Base-by-base conservation (phyloP, 2,329 filamentous ascomycete species). In the Pseudocercospora musae region DNA sequence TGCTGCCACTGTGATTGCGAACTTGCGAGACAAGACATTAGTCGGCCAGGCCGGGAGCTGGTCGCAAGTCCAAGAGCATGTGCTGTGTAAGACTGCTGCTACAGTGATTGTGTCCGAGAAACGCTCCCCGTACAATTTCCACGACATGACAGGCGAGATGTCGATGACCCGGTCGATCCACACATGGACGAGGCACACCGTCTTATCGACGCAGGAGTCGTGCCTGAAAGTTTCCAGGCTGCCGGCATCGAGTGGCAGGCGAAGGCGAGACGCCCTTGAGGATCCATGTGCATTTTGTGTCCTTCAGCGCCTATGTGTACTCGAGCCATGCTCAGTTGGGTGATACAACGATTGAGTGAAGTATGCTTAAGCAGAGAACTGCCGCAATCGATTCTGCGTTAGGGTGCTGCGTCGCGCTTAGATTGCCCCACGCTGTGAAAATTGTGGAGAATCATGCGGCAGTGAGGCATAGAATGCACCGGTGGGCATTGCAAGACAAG, bases 121-220 rank as follows among this genome's bases (percentile, higher is more conserved):
- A 25, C 57, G 20, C 15, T 61, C 54, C 23, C 59, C 59, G 21
- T 50, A 55, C 13, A 54, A 20, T 44, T 61, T 61, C 59, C 59
- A 61, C 31, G 44, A 54, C 59, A 61, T 61, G 15, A 46, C 42
- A 10, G 56, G 52, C 7, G 59, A 62, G n/a, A 62, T 55, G 11
- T 58, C 59, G n/a, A 23, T 21, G 44, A 61, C 53, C 2, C 37
- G 21, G 33, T 62, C 59, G 54, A 62, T 48, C 9, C 13, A 15
- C 23, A 48, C 10, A 1, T 23, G 44, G 20, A 25, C 44, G 23
- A 21, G 23, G 44, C 44, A 48, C 44, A 25, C 18, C 44, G 23
- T 48, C 23, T 48, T 48, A 20, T 48, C 20, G 44, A 48, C 20
- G 44, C 44, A 21, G 44, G 18, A 48, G 44, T 21, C 9, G 20